Conservation (phyloP, 2,329 filamentous ascomycete species). For the Colletotrichum tabaci region DNA sequence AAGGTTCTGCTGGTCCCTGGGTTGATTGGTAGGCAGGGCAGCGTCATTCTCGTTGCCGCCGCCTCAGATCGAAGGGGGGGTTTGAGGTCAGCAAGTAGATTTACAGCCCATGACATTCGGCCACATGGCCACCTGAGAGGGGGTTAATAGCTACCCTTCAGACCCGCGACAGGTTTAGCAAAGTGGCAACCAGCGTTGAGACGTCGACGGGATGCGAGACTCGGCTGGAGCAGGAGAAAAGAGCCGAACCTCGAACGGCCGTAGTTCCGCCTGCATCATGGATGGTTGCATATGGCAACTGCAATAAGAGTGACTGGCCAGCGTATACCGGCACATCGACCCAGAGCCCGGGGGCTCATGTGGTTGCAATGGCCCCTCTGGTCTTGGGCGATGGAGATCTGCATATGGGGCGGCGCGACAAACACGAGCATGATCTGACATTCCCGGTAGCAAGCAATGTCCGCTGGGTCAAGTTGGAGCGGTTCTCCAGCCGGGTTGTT, state of each 20-base stretch:
- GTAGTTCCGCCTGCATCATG: conserved; percentile 17
- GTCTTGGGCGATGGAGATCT: not conserved
- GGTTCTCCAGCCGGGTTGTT: not conserved
- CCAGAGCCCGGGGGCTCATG: not conserved
- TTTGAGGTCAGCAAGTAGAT: not conserved
- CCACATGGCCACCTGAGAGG: conserved; percentile 24
- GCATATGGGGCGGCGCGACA: conserved; percentile 1
- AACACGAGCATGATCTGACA: conserved; percentile 23
- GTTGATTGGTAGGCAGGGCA: not conserved
- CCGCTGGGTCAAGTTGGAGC: conserved; percentile 1
- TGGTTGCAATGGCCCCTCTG: conserved; percentile 8
- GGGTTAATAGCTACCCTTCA: not conserved
- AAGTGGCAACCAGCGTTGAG: not conserved
- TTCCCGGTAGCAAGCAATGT: not conserved
- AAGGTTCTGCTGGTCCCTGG: no score
- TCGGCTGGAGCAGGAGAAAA: not conserved
- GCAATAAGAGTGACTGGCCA: conserved; percentile 9
- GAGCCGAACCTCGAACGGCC: not conserved
- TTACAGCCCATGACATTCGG: conserved; percentile 8
- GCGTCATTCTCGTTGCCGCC: not conserved
- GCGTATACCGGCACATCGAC: conserved; percentile 3
- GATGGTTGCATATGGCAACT: conserved; percentile 38
- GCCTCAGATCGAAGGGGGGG: not conserved
- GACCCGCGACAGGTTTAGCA: not conserved
- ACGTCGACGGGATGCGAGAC: not conserved